A percentile compares a stretch with the other conserved stretches of the same genome.
Evolutionary conservation across 2,329 filamentous ascomycete species (phyloP).

Genomic region (Talaromyces amestolkiae): DNA sequence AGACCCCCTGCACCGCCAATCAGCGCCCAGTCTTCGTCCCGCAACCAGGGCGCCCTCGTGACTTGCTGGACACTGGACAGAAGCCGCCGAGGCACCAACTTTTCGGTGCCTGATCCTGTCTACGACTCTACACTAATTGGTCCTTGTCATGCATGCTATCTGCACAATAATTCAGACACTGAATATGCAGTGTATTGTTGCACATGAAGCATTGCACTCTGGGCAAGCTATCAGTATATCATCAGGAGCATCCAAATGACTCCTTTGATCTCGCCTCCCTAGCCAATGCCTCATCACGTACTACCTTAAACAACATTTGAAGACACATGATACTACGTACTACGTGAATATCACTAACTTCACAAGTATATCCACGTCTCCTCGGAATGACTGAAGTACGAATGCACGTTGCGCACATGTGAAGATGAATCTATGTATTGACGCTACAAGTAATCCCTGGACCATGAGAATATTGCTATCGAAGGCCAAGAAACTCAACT

Average conservation of each 20-base stretch:
- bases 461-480: neutral
- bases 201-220: neutral
- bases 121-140: too few species aligned
- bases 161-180: neutral
- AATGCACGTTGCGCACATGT: slow-evolving; percentile 19
- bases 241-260: neutral
- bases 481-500: slow-evolving; percentile 23
- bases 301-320: neutral
- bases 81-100: neutral
- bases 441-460: neutral
- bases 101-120: neutral
- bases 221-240: too few species aligned
- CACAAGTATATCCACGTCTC: neutral
- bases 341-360: neutral
- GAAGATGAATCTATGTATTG: slow-evolving; percentile 5
- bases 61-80: neutral
- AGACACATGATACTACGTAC: neutral
- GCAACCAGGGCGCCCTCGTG: slow-evolving; percentile 5
- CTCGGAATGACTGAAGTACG: neutral
- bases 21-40: neutral
- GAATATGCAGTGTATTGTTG: neutral
- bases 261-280: neutral
- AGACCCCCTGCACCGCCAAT: neutral
- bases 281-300: neutral
- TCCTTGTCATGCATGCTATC: too few species aligned